phyloP scores from a whole-genome alignment of 352 stramenopile genomes.

The Phytophthora podocarpi region DNA sequence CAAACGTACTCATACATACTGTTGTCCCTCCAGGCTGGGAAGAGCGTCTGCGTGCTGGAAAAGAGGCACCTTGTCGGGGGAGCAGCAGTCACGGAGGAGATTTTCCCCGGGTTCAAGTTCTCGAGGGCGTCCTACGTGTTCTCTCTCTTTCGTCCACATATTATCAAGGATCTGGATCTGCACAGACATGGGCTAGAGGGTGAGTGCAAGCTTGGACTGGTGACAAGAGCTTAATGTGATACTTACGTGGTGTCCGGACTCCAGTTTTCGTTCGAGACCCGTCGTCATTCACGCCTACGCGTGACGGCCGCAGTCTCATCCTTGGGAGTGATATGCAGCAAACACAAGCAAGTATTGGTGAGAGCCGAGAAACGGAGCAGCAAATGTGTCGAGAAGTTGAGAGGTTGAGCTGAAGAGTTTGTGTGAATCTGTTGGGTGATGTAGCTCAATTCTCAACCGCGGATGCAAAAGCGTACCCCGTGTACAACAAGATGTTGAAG shows the following conservation, averaged over 20 bases:
- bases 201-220: slow-evolving; percentile 13
- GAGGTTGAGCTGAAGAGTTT: neutral
- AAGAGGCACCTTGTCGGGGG: slow-evolving; percentile 88
- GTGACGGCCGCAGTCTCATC: slow-evolving; percentile 78
- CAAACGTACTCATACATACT: neutral
- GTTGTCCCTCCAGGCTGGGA: slow-evolving; percentile 51
- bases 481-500: slow-evolving; percentile 85
- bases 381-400: neutral
- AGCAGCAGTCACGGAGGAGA: slow-evolving; percentile 91
- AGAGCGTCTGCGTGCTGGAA: slow-evolving; percentile 89
- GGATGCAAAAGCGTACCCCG: slow-evolving; percentile 81
- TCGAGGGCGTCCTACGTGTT: slow-evolving; percentile 92
- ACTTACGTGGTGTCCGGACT: neutral
- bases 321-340: slow-evolving; percentile 76
- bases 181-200: slow-evolving; percentile 77
- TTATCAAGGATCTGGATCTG: slow-evolving; percentile 90
- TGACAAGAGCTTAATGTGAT: neutral
- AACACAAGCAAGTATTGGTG: slow-evolving; percentile 81
- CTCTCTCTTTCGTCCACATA: slow-evolving; percentile 88
- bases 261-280: slow-evolving; percentile 82
- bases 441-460: slow-evolving; percentile 82
- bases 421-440: neutral
- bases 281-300: slow-evolving; percentile 88
- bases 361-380: neutral
- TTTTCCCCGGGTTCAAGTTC: slow-evolving; percentile 92